Evolutionary conservation across 2,329 filamentous ascomycete species (phyloP).

Genomic region (Fusarium tuaranense): DNA sequence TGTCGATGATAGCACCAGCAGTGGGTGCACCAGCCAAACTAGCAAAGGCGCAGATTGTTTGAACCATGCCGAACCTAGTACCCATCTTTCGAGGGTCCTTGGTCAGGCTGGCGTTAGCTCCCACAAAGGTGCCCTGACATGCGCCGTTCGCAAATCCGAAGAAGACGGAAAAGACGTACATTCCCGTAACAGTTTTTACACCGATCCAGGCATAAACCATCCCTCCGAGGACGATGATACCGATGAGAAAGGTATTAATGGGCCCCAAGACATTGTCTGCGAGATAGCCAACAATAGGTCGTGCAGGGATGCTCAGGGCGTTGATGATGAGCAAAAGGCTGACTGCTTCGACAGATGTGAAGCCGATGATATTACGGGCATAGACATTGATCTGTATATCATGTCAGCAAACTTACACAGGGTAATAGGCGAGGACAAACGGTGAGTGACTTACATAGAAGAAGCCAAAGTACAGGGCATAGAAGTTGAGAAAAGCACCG

Average conservation of each 20-base stretch:
- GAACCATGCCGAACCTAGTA: constrained; percentile 57
- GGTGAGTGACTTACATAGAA: constrained; percentile 57
- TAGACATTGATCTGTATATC: constrained; percentile 56
- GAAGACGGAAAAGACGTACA: constrained; percentile 47
- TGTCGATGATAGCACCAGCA: constrained; percentile 47
- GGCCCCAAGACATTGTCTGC: constrained; percentile 66
- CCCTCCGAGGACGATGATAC: constrained; percentile 45
- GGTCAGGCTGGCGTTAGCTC: constrained; percentile 54
- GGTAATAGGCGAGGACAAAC: constrained; percentile 46
- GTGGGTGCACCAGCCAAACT: constrained; percentile 56
- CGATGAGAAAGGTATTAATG: constrained; percentile 56
- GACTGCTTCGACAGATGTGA: constrained; percentile 63
- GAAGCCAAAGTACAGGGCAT: constrained; percentile 54
- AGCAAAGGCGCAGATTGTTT: constrained; percentile 55
- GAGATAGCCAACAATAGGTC: constrained; percentile 68
- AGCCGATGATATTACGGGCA: constrained; percentile 49
- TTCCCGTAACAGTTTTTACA: constrained; percentile 40
- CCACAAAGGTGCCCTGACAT: constrained; percentile 49
- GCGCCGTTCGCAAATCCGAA: constrained; percentile 46
- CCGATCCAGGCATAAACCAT: constrained; percentile 49
- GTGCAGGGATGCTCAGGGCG: constrained; percentile 68
- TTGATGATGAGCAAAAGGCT: constrained; percentile 74
- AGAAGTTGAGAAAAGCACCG: constrained; percentile 60
- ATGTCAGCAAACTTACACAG: constrained; percentile 6
- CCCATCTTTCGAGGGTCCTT: constrained; percentile 56